Evolutionary conservation across 352 stramenopile genomes (phyloP).

Genomic region (Phytophthora vignae): DNA sequence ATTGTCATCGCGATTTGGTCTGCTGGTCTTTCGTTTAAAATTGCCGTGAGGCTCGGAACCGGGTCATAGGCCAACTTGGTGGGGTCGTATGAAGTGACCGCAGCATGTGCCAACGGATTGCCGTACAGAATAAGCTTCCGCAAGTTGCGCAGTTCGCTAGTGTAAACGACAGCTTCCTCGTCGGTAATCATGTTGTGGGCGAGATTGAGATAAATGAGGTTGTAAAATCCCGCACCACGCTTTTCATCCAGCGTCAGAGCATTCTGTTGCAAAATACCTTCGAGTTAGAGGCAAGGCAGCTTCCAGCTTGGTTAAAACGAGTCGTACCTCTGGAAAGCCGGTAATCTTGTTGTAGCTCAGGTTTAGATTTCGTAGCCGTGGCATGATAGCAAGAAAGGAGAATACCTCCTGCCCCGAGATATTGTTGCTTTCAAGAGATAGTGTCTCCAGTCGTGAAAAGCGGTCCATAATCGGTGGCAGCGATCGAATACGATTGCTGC

Average conservation of each 20-base stretch:
- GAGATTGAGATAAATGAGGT: slow-evolving; percentile 78
- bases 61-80: slow-evolving; percentile 79
- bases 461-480: slow-evolving; percentile 81
- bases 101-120: slow-evolving; percentile 70
- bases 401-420: slow-evolving; percentile 76
- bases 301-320: not conserved
- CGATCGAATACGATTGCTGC: slow-evolving; percentile 74
- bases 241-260: slow-evolving; percentile 68
- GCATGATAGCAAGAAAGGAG: slow-evolving; percentile 69
- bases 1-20: slow-evolving; percentile 48
- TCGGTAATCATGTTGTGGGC: slow-evolving; percentile 71
- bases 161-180: slow-evolving; percentile 57
- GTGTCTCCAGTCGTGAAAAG: slow-evolving; percentile 76
- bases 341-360: slow-evolving; percentile 85
- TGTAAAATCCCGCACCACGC: slow-evolving; percentile 67
- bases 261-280: slow-evolving; percentile 31
- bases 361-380: slow-evolving; percentile 76
- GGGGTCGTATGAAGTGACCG: slow-evolving; percentile 67
- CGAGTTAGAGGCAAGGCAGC: not conserved
- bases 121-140: slow-evolving; percentile 80
- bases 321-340: slow-evolving; percentile 66
- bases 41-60: slow-evolving; percentile 59
- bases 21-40: slow-evolving; percentile 39
- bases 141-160: slow-evolving; percentile 60
- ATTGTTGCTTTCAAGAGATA: slow-evolving; percentile 84